These are phyloP conservation scores for Hippophae tibetana DNA, from an alignment of 306 rosid genomes.

Conservation along the genomic window DNA sequence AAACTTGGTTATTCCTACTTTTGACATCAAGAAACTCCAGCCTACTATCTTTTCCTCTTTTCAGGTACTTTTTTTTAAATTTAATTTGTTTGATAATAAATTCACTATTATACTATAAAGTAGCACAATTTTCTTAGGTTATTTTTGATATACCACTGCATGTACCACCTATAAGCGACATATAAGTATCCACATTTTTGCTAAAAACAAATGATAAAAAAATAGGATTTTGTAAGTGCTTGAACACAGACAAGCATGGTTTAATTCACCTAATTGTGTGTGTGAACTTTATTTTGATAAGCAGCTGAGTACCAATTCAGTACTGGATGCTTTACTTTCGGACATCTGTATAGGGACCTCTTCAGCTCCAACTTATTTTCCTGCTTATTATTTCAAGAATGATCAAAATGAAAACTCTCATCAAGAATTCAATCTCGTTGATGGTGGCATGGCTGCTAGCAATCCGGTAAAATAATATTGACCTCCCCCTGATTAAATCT, in stretches of 20 bases:
- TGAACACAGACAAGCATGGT: too few relatives aligned
- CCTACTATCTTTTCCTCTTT: constrained; percentile 22
- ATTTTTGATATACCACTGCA: too few relatives aligned
- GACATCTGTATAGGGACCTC: constrained; percentile 31
- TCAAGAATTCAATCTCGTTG: constrained; percentile 21
- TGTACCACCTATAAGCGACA: too few relatives aligned
- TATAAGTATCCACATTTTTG: too few relatives aligned
- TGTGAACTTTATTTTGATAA: too few relatives aligned
- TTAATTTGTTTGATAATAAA: too few relatives aligned
- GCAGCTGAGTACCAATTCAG: not conserved
- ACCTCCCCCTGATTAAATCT: too few relatives aligned
- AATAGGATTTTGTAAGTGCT: too few relatives aligned
- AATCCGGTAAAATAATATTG: constrained; percentile 15
- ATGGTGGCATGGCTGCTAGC: constrained; percentile 29
- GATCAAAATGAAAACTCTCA: constrained; percentile 4
- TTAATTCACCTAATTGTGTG: too few relatives aligned
- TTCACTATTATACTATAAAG: too few relatives aligned
- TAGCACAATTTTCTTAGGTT: too few relatives aligned
- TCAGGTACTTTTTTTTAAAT: constrained; percentile 1
- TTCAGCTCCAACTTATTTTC: constrained; percentile 28
- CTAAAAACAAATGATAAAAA: too few relatives aligned
- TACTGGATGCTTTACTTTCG: constrained; percentile 14
- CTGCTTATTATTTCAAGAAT: constrained; percentile 18
- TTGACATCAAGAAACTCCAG: constrained; percentile 21
- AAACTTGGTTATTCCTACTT: constrained; percentile 17